A percentile compares a stretch with the other conserved stretches of the same genome.
phyloP scores from a whole-genome alignment of 2,329 filamentous ascomycete genomes.

The Trichophyton mentagrophytes region DNA sequence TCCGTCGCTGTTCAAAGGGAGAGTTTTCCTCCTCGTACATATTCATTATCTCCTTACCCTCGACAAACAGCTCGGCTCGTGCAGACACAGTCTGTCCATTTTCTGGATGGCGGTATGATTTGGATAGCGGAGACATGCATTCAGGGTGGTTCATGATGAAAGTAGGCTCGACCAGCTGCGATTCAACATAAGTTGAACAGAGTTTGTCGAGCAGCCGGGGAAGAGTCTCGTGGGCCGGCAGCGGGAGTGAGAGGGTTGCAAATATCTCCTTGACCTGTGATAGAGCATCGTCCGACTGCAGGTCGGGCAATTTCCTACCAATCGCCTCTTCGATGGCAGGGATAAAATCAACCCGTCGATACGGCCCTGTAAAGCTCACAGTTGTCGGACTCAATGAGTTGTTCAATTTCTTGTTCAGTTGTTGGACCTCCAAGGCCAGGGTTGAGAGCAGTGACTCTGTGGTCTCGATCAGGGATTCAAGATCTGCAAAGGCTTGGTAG shows the following conservation, averaged over 20 bases:
- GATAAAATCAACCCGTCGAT: constrained; percentile 65
- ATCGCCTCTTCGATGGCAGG: constrained; percentile 61
- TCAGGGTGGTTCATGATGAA: constrained; percentile 86
- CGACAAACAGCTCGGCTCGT: constrained; percentile 72
- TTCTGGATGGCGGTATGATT: constrained; percentile 60
- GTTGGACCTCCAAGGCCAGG: constrained; percentile 43
- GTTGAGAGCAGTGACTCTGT: constrained; percentile 60
- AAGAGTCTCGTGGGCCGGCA: constrained; percentile 44
- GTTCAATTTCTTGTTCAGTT: constrained; percentile 25
- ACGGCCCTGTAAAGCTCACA: constrained; percentile 46
- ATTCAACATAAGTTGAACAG: constrained; percentile 63
- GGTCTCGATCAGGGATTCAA: constrained; percentile 59
- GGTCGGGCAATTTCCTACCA: constrained; percentile 51
- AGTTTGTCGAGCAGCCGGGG: constrained; percentile 71
- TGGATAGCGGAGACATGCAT: constrained; percentile 80
- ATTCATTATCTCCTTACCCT: constrained; percentile 74
- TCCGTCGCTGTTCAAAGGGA: constrained; percentile 69
- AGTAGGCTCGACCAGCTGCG: constrained; percentile 56
- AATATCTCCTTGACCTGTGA: constrained; percentile 47
- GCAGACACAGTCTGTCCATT: constrained; percentile 64
- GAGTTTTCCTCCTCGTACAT: constrained; percentile 98
- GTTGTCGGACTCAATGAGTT: constrained; percentile 37
- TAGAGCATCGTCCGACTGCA: constrained; percentile 43
- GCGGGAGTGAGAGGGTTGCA: constrained; percentile 34
- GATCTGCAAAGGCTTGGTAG: constrained; percentile 72